Percentiles rank a stretch among this genome's conserved stretches.
Conservation (phyloP, 129 eudicot species). For the carrot (Daucus carota) region DH1_v3.0 NC_030383.2:39715501-39716000, state of each 20-base stretch:
- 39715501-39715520: conserved; percentile 57
- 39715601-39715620: conserved; percentile 53
- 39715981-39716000: conserved; percentile 38
- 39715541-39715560: conserved; percentile 77
- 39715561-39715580: conserved; percentile 62
- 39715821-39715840: conserved; percentile 32
- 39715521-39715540: conserved; percentile 46
- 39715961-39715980: conserved; percentile 57
- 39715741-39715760: conserved; percentile 58
- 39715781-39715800: conserved; percentile 61
- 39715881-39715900: conserved; percentile 44
- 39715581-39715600: conserved; percentile 34
- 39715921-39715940: conserved; percentile 51
- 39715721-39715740: conserved; percentile 57
- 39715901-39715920: conserved; percentile 41
- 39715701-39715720: conserved; percentile 61
- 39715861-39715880: conserved; percentile 50
- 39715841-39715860: conserved; percentile 50
- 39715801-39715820: conserved; percentile 31
- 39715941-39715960: conserved; percentile 62
- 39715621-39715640: conserved; percentile 54
- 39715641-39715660: conserved; percentile 96
- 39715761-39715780: conserved; percentile 51
- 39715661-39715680: conserved; percentile 69
- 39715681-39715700: conserved; percentile 50